Evolutionary conservation across 2,329 filamentous ascomycete species (phyloP), one percentile per base, ranked within the genome.

Genomic region (Colletotrichum costaricense): DNA sequence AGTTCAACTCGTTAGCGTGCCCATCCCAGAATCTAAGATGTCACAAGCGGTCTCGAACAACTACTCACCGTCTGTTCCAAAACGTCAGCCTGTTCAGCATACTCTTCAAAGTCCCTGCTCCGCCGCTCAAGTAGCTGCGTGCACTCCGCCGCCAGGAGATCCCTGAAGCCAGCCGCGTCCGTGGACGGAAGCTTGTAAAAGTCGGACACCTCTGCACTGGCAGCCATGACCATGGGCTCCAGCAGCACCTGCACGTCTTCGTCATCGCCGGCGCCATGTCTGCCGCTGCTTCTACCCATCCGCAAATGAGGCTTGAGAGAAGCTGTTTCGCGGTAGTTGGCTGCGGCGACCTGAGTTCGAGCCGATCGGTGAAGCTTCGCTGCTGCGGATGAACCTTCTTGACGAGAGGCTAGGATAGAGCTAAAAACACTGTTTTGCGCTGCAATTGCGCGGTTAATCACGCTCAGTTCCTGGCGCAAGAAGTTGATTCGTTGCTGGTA

Each of bases 401-500:
- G 59, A n/a, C 62, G 42, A 24, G 46, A 60, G 12, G 42, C 57
- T 24, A 69, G 62, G 49, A 84, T 76, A 22, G 75, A 75, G 26
- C 75, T 73, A 22, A 84, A 77, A 3, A 84, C 78, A 4, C 63
- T 72, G 49, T 75, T 77, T 68, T 85, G 84, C 28, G 78, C 80
- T 26, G 68, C 74, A 30, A 86, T 73, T 2, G 81, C 83, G 30
- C 80, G 78, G 54, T 78, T 80, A 28, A 86, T 79, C 22, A 84
- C 80, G 24, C 77, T 76, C 35, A 86, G 77, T 72, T 87, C 85
- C 67, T 86, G 82, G 22, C 81, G 80, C 0, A 86, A 78, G 16
- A 85, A 79, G 49, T 82, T 81, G 63, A 87, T 79, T 19, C 80
- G 79, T 63, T 84, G 81, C 68, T 86, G 82, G 52, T 84, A 83